A percentile compares a stretch with the other conserved stretches of the same genome.
Evolutionary conservation across 2,329 filamentous ascomycete genomes (phyloP).

Genomic region (Colletotrichum australisinense): DNA sequence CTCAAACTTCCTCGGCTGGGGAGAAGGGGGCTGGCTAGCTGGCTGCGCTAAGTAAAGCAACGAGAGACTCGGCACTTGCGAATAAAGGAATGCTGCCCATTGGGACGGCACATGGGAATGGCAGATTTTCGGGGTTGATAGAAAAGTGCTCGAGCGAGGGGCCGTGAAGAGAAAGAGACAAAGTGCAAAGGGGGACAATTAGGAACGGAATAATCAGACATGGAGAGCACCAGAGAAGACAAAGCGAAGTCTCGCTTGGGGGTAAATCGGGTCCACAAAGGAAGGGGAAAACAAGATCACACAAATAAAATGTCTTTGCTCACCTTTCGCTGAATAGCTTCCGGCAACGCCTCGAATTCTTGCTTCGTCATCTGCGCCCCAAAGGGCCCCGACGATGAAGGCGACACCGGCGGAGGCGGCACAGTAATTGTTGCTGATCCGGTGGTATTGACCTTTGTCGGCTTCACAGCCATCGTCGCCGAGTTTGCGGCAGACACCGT

Average conservation of each 20-base stretch:
- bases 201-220: not conserved
- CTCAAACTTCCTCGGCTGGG: not conserved
- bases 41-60: constrained; percentile 5
- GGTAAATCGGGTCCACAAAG: not conserved
- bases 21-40: not conserved
- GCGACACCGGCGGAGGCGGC: constrained; percentile 23
- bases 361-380: constrained; percentile 47
- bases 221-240: not conserved
- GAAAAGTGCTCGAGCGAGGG: not conserved
- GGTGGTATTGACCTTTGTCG: not conserved
- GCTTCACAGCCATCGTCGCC: not conserved
- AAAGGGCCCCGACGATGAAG: constrained; percentile 33
- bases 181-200: not conserved
- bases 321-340: constrained; percentile 68
- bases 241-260: not conserved
- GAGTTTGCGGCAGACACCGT: not conserved
- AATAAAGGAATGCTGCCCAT: constrained; percentile 12
- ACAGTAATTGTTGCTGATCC: not conserved
- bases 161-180: constrained; percentile 4
- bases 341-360: constrained; percentile 64
- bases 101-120: constrained; percentile 5
- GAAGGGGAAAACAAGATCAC: constrained; percentile 24
- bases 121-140: not conserved
- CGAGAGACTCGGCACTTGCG: constrained; percentile 15
- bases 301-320: constrained; percentile 43